These are phyloP conservation scores for Gossypium davidsonii DNA, from an alignment of 441 rosid genomes.

Conservation along the genomic window DNA sequence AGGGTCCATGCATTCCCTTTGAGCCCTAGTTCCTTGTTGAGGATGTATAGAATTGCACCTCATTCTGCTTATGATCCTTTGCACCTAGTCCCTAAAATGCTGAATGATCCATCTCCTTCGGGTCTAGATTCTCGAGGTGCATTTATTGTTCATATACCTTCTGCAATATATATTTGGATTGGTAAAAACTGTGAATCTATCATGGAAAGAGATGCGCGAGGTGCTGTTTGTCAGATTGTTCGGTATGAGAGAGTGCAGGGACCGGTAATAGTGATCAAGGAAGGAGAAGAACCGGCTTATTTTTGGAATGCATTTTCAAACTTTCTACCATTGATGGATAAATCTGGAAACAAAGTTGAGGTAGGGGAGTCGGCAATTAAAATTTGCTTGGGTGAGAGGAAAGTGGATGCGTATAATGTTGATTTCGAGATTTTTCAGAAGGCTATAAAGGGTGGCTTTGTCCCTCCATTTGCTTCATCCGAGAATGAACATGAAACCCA, in stretches of 20 bases:
- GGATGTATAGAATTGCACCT: slow-evolving; percentile 86
- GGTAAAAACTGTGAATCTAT: slow-evolving; percentile 72
- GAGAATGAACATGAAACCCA: slow-evolving; percentile 78
- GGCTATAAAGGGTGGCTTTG: slow-evolving; percentile 80
- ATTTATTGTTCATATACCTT: slow-evolving; percentile 78
- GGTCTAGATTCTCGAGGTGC: slow-evolving; percentile 94
- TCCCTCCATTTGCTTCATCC: slow-evolving; percentile 77
- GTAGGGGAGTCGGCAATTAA: slow-evolving; percentile 34
- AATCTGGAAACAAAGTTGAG: slow-evolving; percentile 26
- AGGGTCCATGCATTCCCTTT: slow-evolving; percentile 93
- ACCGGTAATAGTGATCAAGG: slow-evolving; percentile 58
- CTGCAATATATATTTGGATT: slow-evolving; percentile 78
- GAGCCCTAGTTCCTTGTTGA: slow-evolving; percentile 86
- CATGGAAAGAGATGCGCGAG: slow-evolving; percentile 95
- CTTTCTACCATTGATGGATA: slow-evolving; percentile 65
- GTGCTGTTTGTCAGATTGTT: slow-evolving; percentile 88
- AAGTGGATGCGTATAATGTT: slow-evolving; percentile 57
- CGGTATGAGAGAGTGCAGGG: slow-evolving; percentile 84
- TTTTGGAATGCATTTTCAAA: slow-evolving; percentile 85
- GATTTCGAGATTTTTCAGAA: slow-evolving; percentile 86
- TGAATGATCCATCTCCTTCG: slow-evolving; percentile 70
- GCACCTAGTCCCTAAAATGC: slow-evolving; percentile 92
- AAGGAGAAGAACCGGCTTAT: slow-evolving; percentile 80
- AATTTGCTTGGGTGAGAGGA: slow-evolving; percentile 51
- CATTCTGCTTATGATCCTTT: slow-evolving; percentile 95